Percentiles rank a stretch among this genome's conserved stretches.
Conservation (phyloP, 2,329 filamentous ascomycete genomes). For the Colletotrichum incanum region DNA sequence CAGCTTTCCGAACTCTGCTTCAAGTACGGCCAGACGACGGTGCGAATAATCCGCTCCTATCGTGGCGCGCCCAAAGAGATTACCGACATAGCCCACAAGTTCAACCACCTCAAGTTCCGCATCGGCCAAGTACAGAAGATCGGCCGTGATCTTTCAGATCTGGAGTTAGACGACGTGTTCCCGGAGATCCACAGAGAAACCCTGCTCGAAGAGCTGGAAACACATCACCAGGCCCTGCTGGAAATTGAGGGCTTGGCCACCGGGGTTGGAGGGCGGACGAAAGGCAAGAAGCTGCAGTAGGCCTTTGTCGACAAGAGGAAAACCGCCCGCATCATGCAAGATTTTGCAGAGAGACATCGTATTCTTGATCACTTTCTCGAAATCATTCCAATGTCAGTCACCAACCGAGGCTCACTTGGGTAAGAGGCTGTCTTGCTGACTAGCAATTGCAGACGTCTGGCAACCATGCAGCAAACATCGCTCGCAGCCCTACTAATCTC, state of each 20-base stretch:
- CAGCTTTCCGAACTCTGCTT: slow-evolving; percentile 6
- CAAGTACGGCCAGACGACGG: not conserved
- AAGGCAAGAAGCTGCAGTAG: not conserved
- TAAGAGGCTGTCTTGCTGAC: not conserved
- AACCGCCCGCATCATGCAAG: not conserved
- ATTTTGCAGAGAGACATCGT: not conserved
- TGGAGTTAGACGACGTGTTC: slow-evolving; percentile 11
- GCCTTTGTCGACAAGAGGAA: not conserved
- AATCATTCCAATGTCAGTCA: not conserved
- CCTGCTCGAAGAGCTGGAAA: not conserved
- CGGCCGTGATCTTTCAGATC: slow-evolving; percentile 1
- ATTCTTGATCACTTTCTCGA: not conserved
- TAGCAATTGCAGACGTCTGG: not conserved
- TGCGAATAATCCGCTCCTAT: not conserved
- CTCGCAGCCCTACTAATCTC: not conserved
- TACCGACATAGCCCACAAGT: not conserved
- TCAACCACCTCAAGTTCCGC: not conserved
- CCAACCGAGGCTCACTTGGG: not conserved
- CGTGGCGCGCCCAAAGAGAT: slow-evolving; percentile 6
- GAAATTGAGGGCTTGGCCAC: not conserved
- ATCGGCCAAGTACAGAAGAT: slow-evolving; percentile 2
- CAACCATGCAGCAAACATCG: not conserved
- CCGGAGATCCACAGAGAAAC: slow-evolving; percentile 1
- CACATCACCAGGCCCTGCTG: not conserved
- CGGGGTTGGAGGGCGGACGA: not conserved